These are phyloP conservation scores for Xylaria cubensis DNA, from an alignment of 495 filamentous ascomycete genomes.

Conservation along the genomic window DNA sequence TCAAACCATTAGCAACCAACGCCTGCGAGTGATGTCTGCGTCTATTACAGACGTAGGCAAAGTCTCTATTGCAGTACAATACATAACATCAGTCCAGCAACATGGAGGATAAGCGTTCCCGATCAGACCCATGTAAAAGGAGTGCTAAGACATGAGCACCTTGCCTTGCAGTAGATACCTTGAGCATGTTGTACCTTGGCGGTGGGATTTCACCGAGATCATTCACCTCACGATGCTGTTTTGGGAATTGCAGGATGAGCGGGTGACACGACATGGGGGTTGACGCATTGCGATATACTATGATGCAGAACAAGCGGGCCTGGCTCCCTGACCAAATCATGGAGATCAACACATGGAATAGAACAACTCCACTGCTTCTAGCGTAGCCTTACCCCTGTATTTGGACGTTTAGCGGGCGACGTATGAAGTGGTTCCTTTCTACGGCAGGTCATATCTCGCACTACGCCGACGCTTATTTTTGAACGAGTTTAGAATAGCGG, in stretches of 20 bases:
- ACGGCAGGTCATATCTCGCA: not conserved
- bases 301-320: not conserved
- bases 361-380: slow-evolving; percentile 16
- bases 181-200: not conserved
- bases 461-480: not conserved
- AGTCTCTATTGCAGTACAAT: not conserved
- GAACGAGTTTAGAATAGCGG: not conserved
- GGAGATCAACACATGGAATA: slow-evolving; percentile 8
- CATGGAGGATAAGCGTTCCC: not conserved
- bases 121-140: not conserved
- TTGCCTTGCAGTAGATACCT: not conserved
- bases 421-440: not conserved
- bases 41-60: not conserved
- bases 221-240: slow-evolving; percentile 17
- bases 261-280: slow-evolving; percentile 10
- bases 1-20: not conserved
- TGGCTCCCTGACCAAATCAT: not conserved
- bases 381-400: not conserved
- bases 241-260: slow-evolving; percentile 15
- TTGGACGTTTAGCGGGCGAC: not conserved
- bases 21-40: not conserved
- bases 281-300: not conserved
- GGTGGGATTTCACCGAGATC: slow-evolving; percentile 8
- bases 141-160: not conserved
- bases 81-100: not conserved